phyloP scores from a whole-genome alignment of 257 asterid genomes.

The Nicotiana undulata region DNA sequence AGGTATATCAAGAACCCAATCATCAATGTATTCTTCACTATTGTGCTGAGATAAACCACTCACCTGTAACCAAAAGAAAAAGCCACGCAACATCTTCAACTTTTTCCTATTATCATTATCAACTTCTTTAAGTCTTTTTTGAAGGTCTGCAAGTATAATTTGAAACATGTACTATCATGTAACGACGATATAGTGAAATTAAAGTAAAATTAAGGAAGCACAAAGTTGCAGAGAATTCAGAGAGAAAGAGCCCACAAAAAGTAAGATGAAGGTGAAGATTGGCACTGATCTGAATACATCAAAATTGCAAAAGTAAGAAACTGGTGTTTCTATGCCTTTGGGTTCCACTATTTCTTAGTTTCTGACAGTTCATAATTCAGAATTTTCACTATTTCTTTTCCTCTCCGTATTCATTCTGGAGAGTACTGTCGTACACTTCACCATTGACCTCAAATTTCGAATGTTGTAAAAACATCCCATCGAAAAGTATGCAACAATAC shows the following conservation, averaged over 20 bases:
- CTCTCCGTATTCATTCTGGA: background rate
- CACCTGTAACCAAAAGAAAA: conserved; percentile 29
- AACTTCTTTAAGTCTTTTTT: conserved; percentile 7
- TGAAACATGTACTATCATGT: background rate
- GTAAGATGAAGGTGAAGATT: background rate
- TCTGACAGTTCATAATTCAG: background rate
- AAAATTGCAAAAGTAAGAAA: background rate
- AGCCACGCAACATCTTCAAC: conserved; percentile 28
- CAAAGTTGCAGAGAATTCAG: background rate
- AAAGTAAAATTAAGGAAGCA: background rate
- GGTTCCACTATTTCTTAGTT: background rate
- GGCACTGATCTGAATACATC: background rate
- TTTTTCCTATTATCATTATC: conserved; percentile 1
- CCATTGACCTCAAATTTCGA: background rate
- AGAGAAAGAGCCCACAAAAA: background rate
- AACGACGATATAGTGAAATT: background rate
- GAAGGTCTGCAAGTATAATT: conserved; percentile 10
- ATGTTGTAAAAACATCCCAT: background rate
- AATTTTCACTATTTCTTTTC: background rate
- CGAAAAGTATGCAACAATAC: background rate
- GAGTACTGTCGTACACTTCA: background rate
- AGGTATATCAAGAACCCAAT: background rate
- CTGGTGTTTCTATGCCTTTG: background rate
- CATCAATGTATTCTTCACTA: background rate
- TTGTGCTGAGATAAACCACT: background rate